These are phyloP conservation scores for Leucocoprinus birnbaumii DNA, from an alignment of 768 basidiomycete genomes.

Conservation along the genomic window DNA sequence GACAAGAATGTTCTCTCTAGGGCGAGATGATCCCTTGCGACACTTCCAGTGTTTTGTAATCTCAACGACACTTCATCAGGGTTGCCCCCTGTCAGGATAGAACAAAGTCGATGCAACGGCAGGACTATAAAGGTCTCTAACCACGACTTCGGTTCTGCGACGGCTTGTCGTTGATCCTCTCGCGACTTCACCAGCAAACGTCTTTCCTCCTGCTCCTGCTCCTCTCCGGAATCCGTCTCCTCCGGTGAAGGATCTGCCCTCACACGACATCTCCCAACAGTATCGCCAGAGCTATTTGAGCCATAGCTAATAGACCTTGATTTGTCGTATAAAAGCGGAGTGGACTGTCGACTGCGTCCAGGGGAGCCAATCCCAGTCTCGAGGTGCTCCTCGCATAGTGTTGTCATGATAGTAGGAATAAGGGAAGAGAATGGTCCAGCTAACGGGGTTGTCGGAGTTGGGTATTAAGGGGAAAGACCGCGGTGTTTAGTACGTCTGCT, in stretches of 20 bases:
- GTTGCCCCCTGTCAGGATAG: neutral
- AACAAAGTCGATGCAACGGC: neutral
- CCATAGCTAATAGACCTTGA: neutral
- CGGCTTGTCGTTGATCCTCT: neutral
- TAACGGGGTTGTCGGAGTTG: neutral
- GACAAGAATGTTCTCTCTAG: conserved; percentile 63
- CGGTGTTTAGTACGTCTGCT: neutral
- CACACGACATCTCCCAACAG: neutral
- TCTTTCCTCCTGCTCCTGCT: neutral
- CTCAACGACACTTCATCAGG: conserved; percentile 22
- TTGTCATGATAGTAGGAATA: neutral
- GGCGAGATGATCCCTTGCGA: conserved; percentile 63
- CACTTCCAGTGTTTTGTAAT: conserved; percentile 58
- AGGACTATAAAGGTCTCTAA: neutral
- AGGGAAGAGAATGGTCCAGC: neutral
- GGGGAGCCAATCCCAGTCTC: neutral
- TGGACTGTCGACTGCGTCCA: neutral
- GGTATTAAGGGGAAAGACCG: too few species aligned
- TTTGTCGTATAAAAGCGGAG: neutral
- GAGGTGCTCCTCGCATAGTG: neutral
- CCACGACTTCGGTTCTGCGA: neutral
- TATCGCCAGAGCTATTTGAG: neutral
- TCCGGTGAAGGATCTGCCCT: neutral
- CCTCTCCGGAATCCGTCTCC: neutral
- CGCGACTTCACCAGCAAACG: neutral